Percentiles rank a stretch among this genome's conserved stretches.
These are phyloP conservation scores for Mycena alexandri DNA, from an alignment of 768 basidiomycete genomes.

Conservation along the genomic window DNA sequence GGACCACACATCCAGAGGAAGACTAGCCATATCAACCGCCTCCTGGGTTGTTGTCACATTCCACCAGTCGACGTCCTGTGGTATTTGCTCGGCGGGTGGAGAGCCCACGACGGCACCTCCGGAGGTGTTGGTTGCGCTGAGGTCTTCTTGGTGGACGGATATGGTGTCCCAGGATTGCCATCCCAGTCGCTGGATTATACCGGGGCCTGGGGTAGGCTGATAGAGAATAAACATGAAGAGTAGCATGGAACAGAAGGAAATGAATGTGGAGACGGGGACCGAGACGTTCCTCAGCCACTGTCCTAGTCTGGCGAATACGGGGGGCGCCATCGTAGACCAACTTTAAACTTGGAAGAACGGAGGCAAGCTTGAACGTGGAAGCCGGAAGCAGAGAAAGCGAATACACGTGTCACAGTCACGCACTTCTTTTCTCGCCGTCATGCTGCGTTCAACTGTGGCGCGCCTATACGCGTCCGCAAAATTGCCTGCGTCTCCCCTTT, in stretches of 20 bases:
- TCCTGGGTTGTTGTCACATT: constrained; percentile 63
- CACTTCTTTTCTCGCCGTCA: background rate
- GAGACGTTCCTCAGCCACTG: constrained; percentile 56
- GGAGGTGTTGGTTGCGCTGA: constrained; percentile 35
- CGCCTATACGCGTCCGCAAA: constrained; percentile 43
- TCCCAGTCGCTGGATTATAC: constrained; percentile 77
- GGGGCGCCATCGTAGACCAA: constrained; percentile 24
- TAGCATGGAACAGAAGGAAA: constrained; percentile 79
- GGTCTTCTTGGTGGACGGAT: constrained; percentile 42
- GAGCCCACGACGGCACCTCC: constrained; percentile 28
- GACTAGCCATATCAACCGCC: constrained; percentile 69
- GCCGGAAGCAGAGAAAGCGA: background rate
- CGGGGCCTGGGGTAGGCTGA: constrained; percentile 82
- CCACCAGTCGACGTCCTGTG: constrained; percentile 75
- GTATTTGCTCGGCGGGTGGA: constrained; percentile 25
- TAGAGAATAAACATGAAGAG: constrained; percentile 85
- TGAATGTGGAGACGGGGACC: constrained; percentile 69
- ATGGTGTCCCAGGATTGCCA: constrained; percentile 93
- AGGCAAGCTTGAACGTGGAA: background rate
- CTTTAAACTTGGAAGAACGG: background rate
- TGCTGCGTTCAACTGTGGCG: constrained; percentile 33
- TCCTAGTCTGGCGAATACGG: constrained; percentile 44
- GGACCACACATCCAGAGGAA: constrained; percentile 86
- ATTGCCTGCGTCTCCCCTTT: constrained; percentile 33
- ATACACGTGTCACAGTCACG: constrained; percentile 2